A percentile compares a stretch with the other conserved stretches of the same genome.
Evolutionary conservation across 306 rosid species (phyloP).

Genomic region (Sphenostylis stenocarpa): DNA sequence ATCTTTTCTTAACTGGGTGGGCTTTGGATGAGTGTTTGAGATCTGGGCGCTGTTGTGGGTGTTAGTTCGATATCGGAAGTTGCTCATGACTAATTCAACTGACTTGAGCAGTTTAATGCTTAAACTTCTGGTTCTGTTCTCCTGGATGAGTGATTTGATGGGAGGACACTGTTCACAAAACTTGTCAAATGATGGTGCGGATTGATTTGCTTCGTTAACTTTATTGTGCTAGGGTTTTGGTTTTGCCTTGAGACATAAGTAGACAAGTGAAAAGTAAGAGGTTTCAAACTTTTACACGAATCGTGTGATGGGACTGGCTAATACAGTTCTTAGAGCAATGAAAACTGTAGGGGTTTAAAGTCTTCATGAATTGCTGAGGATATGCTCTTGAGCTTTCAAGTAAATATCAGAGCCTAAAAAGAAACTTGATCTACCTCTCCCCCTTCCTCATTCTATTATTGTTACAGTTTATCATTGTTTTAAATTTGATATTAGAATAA

Average conservation of each 20-base stretch:
- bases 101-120: background rate
- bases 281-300: background rate
- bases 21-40: conserved; percentile 18
- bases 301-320: conserved; percentile 4
- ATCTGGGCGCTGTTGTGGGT: conserved; percentile 13
- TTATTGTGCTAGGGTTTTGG: conserved; percentile 14
- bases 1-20: conserved; percentile 20
- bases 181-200: background rate
- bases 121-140: background rate
- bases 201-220: background rate
- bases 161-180: background rate
- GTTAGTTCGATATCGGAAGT: background rate
- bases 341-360: background rate
- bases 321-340: conserved; percentile 11
- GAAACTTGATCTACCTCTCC: background rate
- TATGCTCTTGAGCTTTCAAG: background rate
- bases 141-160: background rate
- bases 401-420: background rate
- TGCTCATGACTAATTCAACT: background rate
- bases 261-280: background rate
- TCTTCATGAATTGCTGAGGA: background rate
- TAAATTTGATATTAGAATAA: background rate
- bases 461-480: background rate
- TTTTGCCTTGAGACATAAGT: conserved; percentile 1
- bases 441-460: background rate